phyloP scores from a whole-genome alignment of 1,284 basidiomycete species.

The Trichosporon sp. region DNA sequence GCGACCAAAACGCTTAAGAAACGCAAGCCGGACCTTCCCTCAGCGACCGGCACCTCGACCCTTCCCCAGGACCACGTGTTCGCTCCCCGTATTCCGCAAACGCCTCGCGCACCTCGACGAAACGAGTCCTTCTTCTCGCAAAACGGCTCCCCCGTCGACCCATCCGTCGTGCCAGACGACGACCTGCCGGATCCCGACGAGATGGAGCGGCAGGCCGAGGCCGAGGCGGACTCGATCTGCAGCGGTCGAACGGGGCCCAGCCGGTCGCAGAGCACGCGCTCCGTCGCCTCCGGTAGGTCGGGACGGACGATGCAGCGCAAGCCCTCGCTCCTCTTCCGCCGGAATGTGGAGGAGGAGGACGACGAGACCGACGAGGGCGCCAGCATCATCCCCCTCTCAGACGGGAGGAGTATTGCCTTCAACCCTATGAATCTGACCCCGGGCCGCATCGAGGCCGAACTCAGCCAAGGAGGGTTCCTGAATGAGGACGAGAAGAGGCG shows the following conservation, averaged over 20 bases:
- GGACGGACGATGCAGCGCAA: conserved; percentile 25
- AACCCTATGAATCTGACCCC: conserved; percentile 44
- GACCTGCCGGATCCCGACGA: conserved; percentile 50
- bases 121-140: conserved; percentile 45
- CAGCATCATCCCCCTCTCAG: conserved; percentile 36
- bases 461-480: conserved; percentile 41
- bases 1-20: conserved; percentile 22
- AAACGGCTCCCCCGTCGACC: conserved; percentile 41
- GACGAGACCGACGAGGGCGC: conserved; percentile 25
- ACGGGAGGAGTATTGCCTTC: conserved; percentile 45
- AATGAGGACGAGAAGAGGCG: conserved; percentile 40
- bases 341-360: conserved; percentile 32
- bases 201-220: conserved; percentile 38
- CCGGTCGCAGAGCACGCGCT: conserved; percentile 10
- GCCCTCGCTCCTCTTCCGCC: conserved; percentile 48
- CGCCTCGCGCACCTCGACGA: conserved; percentile 43
- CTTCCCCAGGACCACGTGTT: conserved; percentile 53
- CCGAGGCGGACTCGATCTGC: too few relatives aligned
- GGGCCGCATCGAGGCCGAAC: conserved; percentile 43
- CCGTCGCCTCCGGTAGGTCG: not conserved
- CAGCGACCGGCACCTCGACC: conserved; percentile 30
- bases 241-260: conserved; percentile 1
- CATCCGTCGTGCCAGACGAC: conserved; percentile 28
- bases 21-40: conserved; percentile 27
- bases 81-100: conserved; percentile 48